Base-by-base conservation (phyloP, 495 filamentous ascomycete species). In the Penicillium simplicissimum region DNA sequence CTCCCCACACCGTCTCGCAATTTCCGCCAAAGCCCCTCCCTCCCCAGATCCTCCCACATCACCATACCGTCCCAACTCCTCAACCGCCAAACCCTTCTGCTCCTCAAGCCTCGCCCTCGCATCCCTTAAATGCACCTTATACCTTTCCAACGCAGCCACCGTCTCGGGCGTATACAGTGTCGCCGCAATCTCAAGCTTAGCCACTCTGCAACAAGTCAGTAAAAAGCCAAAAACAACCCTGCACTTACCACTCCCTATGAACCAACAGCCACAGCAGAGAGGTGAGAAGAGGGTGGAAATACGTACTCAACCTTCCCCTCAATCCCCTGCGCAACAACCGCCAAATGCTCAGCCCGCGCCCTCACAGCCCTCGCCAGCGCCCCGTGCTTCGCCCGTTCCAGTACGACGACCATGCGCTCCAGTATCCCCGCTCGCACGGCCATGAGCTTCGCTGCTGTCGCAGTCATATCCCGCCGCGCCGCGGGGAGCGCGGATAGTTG, bases 311-410 rank as follows among this genome's bases (percentile, higher is more conserved):
- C 74, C 38, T 84, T 81, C 11, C 85, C 74, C 8, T 78, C 75
- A 6, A 86, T 67, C 19, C 82, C 79, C 38, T 79, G 71, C 8
- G 88, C 87, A 36, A 83, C 81, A n/a, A 82, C 75, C 40, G 84
- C 82, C 34, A 92, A 75, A 54, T 84, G 83, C 57, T 85, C 84
- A 2, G 81, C 79, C 63, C 80, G 77, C 0, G 84, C 78, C 60
- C 78, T 82, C 15, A 78, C 77, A 53, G 74, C 74, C 7, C 88
- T 78, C 8, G 89, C 82, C 3, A 90, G 63, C 4, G 81, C 72
- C 40, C 89, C 89, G 74, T 92, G 88, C 64, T 89, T 90, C 9
- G 74, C 79, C 49, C 82, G 77, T 65, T 88, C 86, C 7, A 88
- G 72, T 13, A 75, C 62, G 8, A 74, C 65, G 33, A 81, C 71